Evolutionary conservation across 1,284 basidiomycete genomes (phyloP), one percentile per base, ranked within the genome.

Genomic region (Sporisorium scitamineum): DNA sequence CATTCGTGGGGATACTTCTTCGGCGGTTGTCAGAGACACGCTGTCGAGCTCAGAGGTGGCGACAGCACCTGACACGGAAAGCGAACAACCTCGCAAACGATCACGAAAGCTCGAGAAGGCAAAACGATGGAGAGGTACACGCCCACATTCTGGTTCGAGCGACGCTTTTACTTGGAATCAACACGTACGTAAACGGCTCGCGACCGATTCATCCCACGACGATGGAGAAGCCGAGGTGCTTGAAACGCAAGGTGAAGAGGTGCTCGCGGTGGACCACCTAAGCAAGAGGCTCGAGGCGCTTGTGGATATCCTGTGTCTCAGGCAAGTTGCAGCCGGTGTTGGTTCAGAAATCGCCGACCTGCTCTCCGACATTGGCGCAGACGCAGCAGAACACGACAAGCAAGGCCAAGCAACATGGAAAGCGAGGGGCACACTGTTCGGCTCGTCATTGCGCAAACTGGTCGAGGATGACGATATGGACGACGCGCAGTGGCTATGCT

Each of bases 401-500:
- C 27, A 44, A 10, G n/a, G 26, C 9, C 16, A 2, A 6, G 45
- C 39, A 16, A 26, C n/a, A 20, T 4, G 39, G 2, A 44, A 39
- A 18, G 45, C 27, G 20, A 69, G 31, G 50, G 59, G 50, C 16
- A 45, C 10, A 0, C 10, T 62, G 26, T 72, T 78, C 9, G 76
- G 76, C 10, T 73, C 76, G 5, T 61, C 72, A 48, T 50, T 64
- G 26, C 72, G 72, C 41, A 75, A 75, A 48, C 20, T 70, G 22
- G 37, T 68, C 26, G 55, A 70, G 24, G 55, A 78, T 7, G 82
- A 84, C 48, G 78, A 78, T 41, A 63, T 78, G 55, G 82, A 84
- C 60, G 82, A 83, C 54, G 73, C 80, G 18, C 82, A 84, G 60
- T 82, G 80, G 79, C 67, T 84, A 2, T 83, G 80, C 53, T 75